These are phyloP conservation scores for Podila epigama DNA, from an alignment of 192 early-diverging fungal genomes.

Conservation along the genomic window DNA sequence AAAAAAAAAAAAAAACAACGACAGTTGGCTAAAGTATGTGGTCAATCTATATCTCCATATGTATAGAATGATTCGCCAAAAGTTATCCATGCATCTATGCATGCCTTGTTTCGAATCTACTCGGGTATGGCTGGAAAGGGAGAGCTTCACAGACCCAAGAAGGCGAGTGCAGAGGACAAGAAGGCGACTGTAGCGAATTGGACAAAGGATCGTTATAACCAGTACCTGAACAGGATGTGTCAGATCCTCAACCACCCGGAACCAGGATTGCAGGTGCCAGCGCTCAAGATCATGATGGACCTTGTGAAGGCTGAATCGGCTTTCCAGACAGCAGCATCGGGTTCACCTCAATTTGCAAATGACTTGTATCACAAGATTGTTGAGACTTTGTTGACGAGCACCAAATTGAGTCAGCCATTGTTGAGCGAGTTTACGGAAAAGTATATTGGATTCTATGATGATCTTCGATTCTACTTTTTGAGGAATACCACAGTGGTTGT, in stretches of 20 bases:
- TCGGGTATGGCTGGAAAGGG: constrained; percentile 54
- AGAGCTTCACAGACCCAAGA: constrained; percentile 54
- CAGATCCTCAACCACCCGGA: constrained; percentile 64
- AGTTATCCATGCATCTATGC: constrained; percentile 71
- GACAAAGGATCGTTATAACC: constrained; percentile 79
- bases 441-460: constrained; percentile 82
- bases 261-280: constrained; percentile 76
- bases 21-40: background rate
- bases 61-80: constrained; percentile 56
- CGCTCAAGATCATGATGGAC: constrained; percentile 76
- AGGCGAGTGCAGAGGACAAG: constrained; percentile 45
- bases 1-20: background rate
- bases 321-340: constrained; percentile 31
- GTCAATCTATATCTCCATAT: background rate
- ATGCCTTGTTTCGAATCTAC: constrained; percentile 79
- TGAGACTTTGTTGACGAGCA: constrained; percentile 61
- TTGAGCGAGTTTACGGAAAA: constrained; percentile 69
- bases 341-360: constrained; percentile 73
- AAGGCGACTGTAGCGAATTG: constrained; percentile 70
- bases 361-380: constrained; percentile 65
- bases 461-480: constrained; percentile 86
- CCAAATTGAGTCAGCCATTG: constrained; percentile 68
- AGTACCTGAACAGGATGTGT: constrained; percentile 67
- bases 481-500: constrained; percentile 64
- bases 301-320: constrained; percentile 72